Evolutionary conservation across 2,329 filamentous ascomycete genomes (phyloP).

Genomic region (Hypocreales sp.): DNA sequence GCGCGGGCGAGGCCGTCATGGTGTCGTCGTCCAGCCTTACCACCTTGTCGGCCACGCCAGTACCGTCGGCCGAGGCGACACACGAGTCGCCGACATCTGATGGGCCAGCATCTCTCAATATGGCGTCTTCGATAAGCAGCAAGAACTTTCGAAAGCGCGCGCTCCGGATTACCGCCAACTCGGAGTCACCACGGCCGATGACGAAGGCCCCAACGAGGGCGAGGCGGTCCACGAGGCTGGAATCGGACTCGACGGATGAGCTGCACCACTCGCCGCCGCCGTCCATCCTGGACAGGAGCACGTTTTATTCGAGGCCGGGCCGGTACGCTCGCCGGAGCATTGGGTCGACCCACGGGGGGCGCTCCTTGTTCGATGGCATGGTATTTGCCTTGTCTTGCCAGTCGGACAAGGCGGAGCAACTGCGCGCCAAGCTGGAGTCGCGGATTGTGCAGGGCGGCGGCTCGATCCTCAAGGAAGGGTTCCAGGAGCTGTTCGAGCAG

Average conservation of each 20-base stretch:
- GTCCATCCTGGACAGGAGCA: constrained; percentile 21
- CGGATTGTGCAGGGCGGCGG: constrained; percentile 61
- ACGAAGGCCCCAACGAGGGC: constrained; percentile 8
- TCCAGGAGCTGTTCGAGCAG: constrained; percentile 62
- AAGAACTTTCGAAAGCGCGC: constrained; percentile 7
- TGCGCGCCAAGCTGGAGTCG: constrained; percentile 33
- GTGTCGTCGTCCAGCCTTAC: constrained; percentile 23
- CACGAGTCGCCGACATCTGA: too few relatives aligned
- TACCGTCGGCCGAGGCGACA: constrained; percentile 18
- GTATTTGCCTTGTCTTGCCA: constrained; percentile 72
- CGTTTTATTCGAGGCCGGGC: constrained; percentile 13
- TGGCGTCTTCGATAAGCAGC: constrained; percentile 9
- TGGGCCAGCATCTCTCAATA: constrained; percentile 6
- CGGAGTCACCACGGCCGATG: constrained; percentile 12
- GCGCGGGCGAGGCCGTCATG: constrained; percentile 2
- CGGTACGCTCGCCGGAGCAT: constrained; percentile 13
- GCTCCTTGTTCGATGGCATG: constrained; percentile 59
- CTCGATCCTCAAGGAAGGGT: constrained; percentile 54
- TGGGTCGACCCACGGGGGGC: constrained; percentile 9
- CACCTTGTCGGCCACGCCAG: constrained; percentile 22
- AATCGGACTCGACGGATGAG: constrained; percentile 32
- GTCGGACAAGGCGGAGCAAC: constrained; percentile 20
- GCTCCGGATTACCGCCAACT: constrained; percentile 6
- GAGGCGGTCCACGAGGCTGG: constrained; percentile 13
- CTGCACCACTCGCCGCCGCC: constrained; percentile 23